phyloP scores from a whole-genome alignment of 2,329 filamentous ascomycete genomes.

The Phyllosticta citribraziliensis region DNA sequence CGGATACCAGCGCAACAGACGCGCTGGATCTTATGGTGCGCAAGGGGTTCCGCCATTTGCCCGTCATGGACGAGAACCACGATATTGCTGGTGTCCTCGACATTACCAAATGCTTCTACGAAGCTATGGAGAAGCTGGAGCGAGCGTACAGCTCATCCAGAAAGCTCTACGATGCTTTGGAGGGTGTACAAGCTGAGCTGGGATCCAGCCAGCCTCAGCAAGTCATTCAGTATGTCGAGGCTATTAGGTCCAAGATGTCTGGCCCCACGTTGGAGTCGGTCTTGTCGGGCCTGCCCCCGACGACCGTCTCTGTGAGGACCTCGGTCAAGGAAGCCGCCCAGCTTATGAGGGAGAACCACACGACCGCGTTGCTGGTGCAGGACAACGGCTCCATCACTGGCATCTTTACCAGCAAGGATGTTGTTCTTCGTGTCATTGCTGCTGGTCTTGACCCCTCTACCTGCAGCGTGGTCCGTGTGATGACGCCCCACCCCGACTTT shows the following conservation, averaged over 20 bases:
- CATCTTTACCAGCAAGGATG: slow-evolving; percentile 99
- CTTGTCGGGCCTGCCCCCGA: slow-evolving; percentile 80
- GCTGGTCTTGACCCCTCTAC: slow-evolving; percentile 87
- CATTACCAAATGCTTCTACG: slow-evolving; percentile 99
- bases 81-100: slow-evolving; percentile 97
- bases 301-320: slow-evolving; percentile 89
- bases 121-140: slow-evolving; percentile 99
- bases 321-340: slow-evolving; percentile 92
- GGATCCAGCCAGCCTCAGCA: slow-evolving; percentile 94
- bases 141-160: slow-evolving; percentile 96
- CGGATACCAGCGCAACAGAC: slow-evolving; percentile 95
- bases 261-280: slow-evolving; percentile 93
- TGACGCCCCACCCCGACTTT: slow-evolving; percentile 98
- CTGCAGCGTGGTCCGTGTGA: slow-evolving; percentile 96
- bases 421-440: slow-evolving; percentile 94
- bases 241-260: slow-evolving; percentile 91
- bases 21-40: slow-evolving; percentile 95
- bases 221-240: slow-evolving; percentile 98
- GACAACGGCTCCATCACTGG: slow-evolving; percentile 96
- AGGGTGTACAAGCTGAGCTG: slow-evolving; percentile 94
- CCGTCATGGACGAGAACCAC: slow-evolving; percentile 99
- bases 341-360: slow-evolving; percentile 98
- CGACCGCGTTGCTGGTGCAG: slow-evolving; percentile 89
- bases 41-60: slow-evolving; percentile 94
- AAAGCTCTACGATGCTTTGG: slow-evolving; percentile 92